These are phyloP conservation scores for Globisporangium mamillatum DNA, from an alignment of 352 stramenopile species.

Conservation along the genomic window DNA sequence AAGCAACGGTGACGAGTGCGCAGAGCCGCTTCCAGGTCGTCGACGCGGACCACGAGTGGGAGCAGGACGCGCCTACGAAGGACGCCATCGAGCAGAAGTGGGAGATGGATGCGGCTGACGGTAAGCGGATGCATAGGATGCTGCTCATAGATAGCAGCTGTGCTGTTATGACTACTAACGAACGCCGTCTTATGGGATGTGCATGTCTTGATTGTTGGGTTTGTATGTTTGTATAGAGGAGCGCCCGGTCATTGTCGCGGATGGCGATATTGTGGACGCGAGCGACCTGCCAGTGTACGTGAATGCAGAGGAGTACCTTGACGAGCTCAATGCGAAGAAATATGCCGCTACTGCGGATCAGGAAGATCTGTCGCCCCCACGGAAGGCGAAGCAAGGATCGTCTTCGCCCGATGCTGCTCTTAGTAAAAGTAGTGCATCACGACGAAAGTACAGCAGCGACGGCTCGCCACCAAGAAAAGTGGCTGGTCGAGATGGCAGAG, in stretches of 20 bases:
- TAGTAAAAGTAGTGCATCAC: not conserved
- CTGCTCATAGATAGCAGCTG: not conserved
- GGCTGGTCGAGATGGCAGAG: not conserved
- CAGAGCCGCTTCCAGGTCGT: constrained; percentile 42
- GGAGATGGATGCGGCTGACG: constrained; percentile 54
- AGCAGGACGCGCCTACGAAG: constrained; percentile 37
- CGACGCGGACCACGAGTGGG: constrained; percentile 59
- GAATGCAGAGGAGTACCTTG: constrained; percentile 63
- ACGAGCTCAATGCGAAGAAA: constrained; percentile 39
- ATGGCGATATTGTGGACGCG: constrained; percentile 48
- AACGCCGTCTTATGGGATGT: not conserved
- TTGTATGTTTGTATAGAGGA: constrained; percentile 22
- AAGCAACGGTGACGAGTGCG: constrained; percentile 12
- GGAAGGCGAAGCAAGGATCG: constrained; percentile 24
- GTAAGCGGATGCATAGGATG: constrained; percentile 16
- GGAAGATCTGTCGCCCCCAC: constrained; percentile 46
- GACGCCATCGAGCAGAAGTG: constrained; percentile 61
- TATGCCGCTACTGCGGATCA: constrained; percentile 18
- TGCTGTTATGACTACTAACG: not conserved
- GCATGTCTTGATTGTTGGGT: not conserved
- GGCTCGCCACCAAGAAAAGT: constrained; percentile 19
- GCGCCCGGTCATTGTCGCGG: constrained; percentile 38
- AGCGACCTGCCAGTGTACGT: constrained; percentile 72
- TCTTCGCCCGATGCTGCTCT: not conserved
- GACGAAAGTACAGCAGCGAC: constrained; percentile 17